Evolutionary conservation across 2,329 filamentous ascomycete species (phyloP), one percentile per base, ranked within the genome.

Genomic region (Sporothrix globosa): DNA sequence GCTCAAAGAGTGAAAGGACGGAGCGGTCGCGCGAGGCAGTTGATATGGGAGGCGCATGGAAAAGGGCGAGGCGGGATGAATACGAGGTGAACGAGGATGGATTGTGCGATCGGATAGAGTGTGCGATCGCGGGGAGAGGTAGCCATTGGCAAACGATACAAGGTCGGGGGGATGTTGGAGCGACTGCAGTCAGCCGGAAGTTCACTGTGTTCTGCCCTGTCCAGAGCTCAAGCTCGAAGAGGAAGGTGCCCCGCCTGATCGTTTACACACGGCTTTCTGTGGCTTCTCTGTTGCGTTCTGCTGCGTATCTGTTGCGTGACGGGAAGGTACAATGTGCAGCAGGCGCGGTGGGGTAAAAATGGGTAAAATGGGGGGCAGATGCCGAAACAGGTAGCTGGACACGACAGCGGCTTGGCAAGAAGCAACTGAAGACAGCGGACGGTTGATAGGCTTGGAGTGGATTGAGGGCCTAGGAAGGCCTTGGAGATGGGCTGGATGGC

Each of bases 161-260:
- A 17, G 11, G 10, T 48, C 44, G 14, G 44, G 41, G 44, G 44
- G 14, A 48, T 17, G 14, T 17, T 34, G 34, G 34, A 34, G 34
- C 34, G 34, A 7, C 34, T 34, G 34, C 34, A 11, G 14, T 13
- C 41, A 44, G 41, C 11, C 41, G 4, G 14, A 17, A 13, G 2
- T 1, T 44, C 14, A 44, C 13, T 7, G 14, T 3, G 41, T 44
- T 13, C 11, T 44, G 3, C 6, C 41, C 2, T 1, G 41, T 13
- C 3, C 2, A 9, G 10, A 44, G 41, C 41, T 44, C 41, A 56
- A 48, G 56, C 69, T 71, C 48, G 56, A 68, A 56, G 39, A 68
- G 69, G 69, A 71, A 71, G 69, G 69, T 65, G 69, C 69, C 69
- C 69, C 69, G 58, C 69, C 53, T 6, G 50, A 9, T 67, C 66